Conservation (phyloP, 768 basidiomycete species). For the Lactarius akahatsu region DNA sequence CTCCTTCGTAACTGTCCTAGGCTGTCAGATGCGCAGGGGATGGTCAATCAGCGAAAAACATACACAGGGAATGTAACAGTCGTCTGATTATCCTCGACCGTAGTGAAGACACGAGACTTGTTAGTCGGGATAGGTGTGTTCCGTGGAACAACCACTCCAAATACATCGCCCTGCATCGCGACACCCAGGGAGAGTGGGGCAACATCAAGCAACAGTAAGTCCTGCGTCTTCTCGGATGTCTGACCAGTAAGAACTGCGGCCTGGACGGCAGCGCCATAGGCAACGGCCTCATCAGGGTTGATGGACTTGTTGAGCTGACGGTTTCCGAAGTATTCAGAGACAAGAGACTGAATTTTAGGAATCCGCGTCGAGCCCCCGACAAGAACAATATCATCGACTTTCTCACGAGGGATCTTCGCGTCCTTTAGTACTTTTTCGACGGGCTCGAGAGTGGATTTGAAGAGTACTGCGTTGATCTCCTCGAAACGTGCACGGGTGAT, state of each 20-base stretch:
- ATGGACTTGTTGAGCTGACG: slow-evolving; percentile 99
- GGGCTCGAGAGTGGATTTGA: slow-evolving; percentile 97
- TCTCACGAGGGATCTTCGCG: slow-evolving; percentile 95
- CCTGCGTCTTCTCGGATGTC: slow-evolving; percentile 98
- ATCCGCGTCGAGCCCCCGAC: slow-evolving; percentile 99
- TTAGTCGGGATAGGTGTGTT: slow-evolving; percentile 99
- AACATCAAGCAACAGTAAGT: slow-evolving; percentile 97
- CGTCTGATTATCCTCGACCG: slow-evolving; percentile 99
- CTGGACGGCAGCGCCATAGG: slow-evolving; percentile 99
- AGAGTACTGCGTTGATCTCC: slow-evolving; percentile 93
- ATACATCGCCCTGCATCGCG: slow-evolving; percentile 99
- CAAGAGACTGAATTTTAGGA: slow-evolving; percentile 96
- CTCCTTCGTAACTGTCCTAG: slow-evolving; percentile 83
- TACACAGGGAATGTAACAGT: slow-evolving; percentile 99
- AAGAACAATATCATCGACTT: slow-evolving; percentile 98
- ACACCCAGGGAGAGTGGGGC: slow-evolving; percentile 98
- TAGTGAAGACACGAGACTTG: slow-evolving; percentile 98
- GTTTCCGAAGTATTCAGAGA: slow-evolving; percentile 97
- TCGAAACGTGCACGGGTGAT: slow-evolving; percentile 99
- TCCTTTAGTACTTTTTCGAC: slow-evolving; percentile 99
- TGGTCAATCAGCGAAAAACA: slow-evolving; percentile 32
- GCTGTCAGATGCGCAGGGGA: slow-evolving; percentile 21
- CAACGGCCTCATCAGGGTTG: slow-evolving; percentile 99
- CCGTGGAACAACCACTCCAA: slow-evolving; percentile 98
- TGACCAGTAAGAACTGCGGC: slow-evolving; percentile 98